Evolutionary conservation across 257 asterid genomes (phyloP).

Genomic region (Handroanthus guayacan): DNA sequence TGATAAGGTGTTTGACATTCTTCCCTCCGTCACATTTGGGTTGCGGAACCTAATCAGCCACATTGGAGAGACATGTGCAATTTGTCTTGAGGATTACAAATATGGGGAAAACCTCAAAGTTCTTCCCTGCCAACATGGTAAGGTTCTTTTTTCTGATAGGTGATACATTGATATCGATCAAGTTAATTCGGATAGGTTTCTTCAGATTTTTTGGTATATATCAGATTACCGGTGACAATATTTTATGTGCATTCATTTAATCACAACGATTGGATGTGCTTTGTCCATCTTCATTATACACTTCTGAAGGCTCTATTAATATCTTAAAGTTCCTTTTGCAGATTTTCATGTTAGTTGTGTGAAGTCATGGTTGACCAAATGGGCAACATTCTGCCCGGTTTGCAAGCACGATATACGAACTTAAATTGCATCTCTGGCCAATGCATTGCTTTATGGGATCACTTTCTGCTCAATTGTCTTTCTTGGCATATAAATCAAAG

Average conservation of each 20-base stretch:
- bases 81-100: slow-evolving; percentile 45
- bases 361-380: slow-evolving; percentile 42
- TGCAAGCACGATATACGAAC: slow-evolving; percentile 41
- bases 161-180: background rate
- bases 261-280: no score
- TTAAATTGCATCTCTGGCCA: slow-evolving; percentile 6
- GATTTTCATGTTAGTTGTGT: slow-evolving; percentile 44
- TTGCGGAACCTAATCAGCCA: slow-evolving; percentile 15
- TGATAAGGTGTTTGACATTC: slow-evolving; percentile 33
- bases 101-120: slow-evolving; percentile 37
- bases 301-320: slow-evolving; percentile 27
- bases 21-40: slow-evolving; percentile 34
- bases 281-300: background rate
- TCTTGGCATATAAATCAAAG: slow-evolving; percentile 14
- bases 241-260: background rate
- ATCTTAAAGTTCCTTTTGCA: slow-evolving; percentile 2
- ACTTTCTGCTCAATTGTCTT: background rate
- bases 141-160: background rate
- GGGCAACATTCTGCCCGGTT: slow-evolving; percentile 44
- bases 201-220: background rate
- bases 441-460: background rate
- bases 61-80: slow-evolving; percentile 38
- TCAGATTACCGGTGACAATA: background rate
- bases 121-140: slow-evolving; percentile 45
- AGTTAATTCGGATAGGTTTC: background rate